phyloP scores from a whole-genome alignment of 148 eudicot species.

The Rhododendron ferrugineum region DNA sequence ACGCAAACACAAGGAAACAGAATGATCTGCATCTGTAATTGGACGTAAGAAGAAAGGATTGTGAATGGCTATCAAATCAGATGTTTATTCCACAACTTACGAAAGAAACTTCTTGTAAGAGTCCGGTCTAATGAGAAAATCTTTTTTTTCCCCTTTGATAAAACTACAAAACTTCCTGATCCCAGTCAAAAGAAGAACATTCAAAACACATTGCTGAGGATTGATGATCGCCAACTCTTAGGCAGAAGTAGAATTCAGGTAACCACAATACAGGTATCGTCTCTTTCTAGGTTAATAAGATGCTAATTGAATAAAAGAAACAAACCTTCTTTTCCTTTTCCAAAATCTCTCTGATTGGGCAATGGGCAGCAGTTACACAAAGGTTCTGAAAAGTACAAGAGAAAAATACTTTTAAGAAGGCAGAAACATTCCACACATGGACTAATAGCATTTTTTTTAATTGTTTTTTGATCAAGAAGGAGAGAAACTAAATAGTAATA shows the following conservation, averaged over 20 bases:
- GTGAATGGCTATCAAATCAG: neutral
- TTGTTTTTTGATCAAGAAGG: neutral
- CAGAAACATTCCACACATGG: neutral
- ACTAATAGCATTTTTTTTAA: neutral
- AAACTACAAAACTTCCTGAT: neutral
- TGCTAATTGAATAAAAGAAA: neutral
- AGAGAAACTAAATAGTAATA: constrained; percentile 14
- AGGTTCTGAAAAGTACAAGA: constrained; percentile 57
- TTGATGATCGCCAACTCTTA: neutral
- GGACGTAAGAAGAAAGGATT: neutral
- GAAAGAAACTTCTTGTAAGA: neutral
- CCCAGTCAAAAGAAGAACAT: neutral
- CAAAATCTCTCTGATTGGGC: constrained; percentile 90
- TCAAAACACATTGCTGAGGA: neutral
- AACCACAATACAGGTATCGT: neutral
- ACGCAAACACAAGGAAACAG: neutral
- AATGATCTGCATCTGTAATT: neutral
- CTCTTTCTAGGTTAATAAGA: neutral
- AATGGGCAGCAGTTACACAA: constrained; percentile 93
- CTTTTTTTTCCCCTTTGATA: neutral
- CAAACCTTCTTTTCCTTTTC: constrained; percentile 87
- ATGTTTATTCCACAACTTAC: neutral
- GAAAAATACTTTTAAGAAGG: constrained; percentile 8
- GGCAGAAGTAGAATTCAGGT: neutral
- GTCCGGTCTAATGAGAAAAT: neutral